Evolutionary conservation across 495 filamentous ascomycete genomes (phyloP).

Genomic region (Penicillium crystallinum): DNA sequence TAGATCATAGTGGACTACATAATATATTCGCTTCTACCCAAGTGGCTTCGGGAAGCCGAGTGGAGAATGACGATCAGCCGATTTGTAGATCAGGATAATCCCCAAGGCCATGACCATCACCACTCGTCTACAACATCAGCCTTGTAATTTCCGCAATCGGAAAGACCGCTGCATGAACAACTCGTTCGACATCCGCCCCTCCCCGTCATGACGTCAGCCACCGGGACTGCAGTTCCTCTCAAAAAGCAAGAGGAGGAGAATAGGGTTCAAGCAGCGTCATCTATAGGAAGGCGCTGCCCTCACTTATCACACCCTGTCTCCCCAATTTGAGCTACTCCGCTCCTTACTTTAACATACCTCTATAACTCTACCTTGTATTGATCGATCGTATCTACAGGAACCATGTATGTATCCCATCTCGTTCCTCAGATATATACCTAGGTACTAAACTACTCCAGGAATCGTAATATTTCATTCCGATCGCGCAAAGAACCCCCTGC

Average conservation of each 20-base stretch:
- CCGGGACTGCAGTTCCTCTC: slow-evolving; percentile 19
- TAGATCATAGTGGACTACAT: background rate
- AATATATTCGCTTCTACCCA: background rate
- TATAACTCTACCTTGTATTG: background rate
- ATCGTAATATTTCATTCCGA: slow-evolving; percentile 57
- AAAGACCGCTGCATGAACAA: slow-evolving; percentile 1
- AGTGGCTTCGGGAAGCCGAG: background rate
- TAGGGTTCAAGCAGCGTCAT: slow-evolving; percentile 26
- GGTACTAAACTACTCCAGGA: slow-evolving; percentile 38
- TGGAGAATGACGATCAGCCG: slow-evolving; percentile 4
- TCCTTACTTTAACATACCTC: background rate
- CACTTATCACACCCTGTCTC: background rate
- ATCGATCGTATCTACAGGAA: background rate
- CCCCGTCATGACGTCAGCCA: slow-evolving; percentile 26
- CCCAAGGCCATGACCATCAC: background rate
- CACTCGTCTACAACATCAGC: background rate
- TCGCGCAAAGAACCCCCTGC: slow-evolving; percentile 41
- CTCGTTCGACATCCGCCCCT: slow-evolving; percentile 14
- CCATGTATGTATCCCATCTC: background rate
- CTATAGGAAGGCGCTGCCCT: slow-evolving; percentile 15
- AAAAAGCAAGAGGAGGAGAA: slow-evolving; percentile 2
- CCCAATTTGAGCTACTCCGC: background rate
- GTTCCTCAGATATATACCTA: background rate
- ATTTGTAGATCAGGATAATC: background rate
- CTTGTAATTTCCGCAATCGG: background rate